Base-by-base conservation (phyloP, 371 early-diverging fungal genomes). In the Rhizopus stolonifer region DNA sequence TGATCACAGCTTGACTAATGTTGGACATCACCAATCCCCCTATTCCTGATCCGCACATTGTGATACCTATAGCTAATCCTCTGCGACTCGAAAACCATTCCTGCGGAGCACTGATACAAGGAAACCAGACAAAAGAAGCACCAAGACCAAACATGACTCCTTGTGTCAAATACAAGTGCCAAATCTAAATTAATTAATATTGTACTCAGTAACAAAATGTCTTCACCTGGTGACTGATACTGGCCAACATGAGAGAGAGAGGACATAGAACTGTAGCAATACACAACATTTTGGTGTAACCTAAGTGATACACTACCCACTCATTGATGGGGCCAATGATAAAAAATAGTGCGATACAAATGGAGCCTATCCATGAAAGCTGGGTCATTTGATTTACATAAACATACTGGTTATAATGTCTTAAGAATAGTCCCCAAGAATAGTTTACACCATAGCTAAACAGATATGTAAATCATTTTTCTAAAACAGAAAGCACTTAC, bases 121-220 rank as follows among this genome's bases (percentile, higher is more conserved):
- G 86, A 29, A 89, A 82, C 71, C 82, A 87, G 4, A 85, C 52
- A 39, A 93, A 66, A 0, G 85, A 79, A 4, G 80, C 72, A 10
- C 90, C 89, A 36, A 87, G 58, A 0, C 90, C 90, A 51, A 83
- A 82, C n/a, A 87, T 33, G 2, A 89, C 56, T 22, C 90, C 89
- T 49, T 88, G 88, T 1, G 88, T 86, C 34, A 88, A 45, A 34
- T 79, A 80, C 19, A 88, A 52, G 25, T 88, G 87, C 87, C 87
- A 88, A 0, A 85, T 55, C 54, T 57, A 51, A 11, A 24, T 26
- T 17, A 4, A 6, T 10, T 36, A 36, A n/a, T 14, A 4, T 15
- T 36, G 5, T 29, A 14, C 15, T 4, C 10, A 36, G 11, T 34
- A 0, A 3, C 23, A 10, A 25, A 36, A 15, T 21, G 17, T 33